Base-by-base conservation (phyloP, 805 yeast species). In the Huiozyma sinensis region DNA sequence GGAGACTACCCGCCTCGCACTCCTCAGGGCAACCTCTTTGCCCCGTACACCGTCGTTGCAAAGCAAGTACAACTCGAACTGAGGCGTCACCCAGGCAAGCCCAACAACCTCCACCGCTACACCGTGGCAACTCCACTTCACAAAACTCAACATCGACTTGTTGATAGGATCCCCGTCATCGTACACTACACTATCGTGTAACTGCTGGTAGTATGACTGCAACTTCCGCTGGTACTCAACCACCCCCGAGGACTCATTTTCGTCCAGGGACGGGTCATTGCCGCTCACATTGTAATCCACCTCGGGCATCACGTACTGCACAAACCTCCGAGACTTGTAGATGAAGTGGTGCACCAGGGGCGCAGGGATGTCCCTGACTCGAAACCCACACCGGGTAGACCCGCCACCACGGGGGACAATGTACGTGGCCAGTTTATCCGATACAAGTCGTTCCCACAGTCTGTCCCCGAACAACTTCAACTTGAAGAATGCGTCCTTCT, bases 401-500 rank as follows among this genome's bases (percentile, higher is more conserved):
- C 33, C 33, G 2, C 47, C 41, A 13, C 42, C 32, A 2, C 73
- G 64, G 17, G 60, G 57, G n/a, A 58, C 57, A 10, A 74, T 63
- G 27, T 68, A 64, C 11, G 57, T 56, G 7, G 70, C 50, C 13
- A 73, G 60, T 31, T 60, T 61, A 39, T 69, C 63, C 7, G 54
- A 51, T 7, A 58, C 57, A 32, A 80, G 50, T 7, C 64, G 63
- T 10, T 58, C 59, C 13, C 81, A 61, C 11, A 88, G 72, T 30
- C 68, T 66, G 32, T 70, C 66, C 0, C 84, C 76, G 2, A 79
- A 70, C 31, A 72, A 70, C 48, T 85, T 77, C 72, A 90, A 73
- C 44, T 79, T 81, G 58, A 75, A 86, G 55, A 90, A 90, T 1
- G 87, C 70, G 54, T 83, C 84, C 57, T 82, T 83, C 59, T 79